phyloP scores from a whole-genome alignment of 768 basidiomycete species.

The Leccinum boreale region DNA sequence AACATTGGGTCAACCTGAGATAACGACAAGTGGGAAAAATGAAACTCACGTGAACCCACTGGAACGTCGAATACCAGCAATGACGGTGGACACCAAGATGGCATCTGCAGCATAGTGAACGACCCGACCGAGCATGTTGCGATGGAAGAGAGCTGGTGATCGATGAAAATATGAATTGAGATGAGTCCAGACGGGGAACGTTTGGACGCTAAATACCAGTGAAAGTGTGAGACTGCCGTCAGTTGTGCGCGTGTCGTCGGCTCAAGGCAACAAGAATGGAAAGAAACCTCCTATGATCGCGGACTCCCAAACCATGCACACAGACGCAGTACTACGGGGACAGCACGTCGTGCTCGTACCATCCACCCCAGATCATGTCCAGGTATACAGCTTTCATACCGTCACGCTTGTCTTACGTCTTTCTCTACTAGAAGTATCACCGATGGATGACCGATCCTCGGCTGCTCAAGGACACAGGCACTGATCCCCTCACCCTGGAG shows the following conservation, averaged over 20 bases:
- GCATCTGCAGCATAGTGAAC: constrained; percentile 84
- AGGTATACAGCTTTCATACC: constrained; percentile 5
- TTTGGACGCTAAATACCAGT: background rate
- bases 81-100: constrained; percentile 79
- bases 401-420: background rate
- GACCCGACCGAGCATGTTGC: constrained; percentile 61
- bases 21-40: background rate
- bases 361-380: constrained; percentile 59
- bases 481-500: constrained; percentile 74
- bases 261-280: constrained; percentile 10
- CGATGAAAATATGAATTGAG: constrained; percentile 1
- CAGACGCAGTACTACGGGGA: constrained; percentile 53
- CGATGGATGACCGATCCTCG: constrained; percentile 82
- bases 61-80: constrained; percentile 88
- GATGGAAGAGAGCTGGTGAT: background rate
- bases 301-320: constrained; percentile 11
- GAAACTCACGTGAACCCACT: constrained; percentile 84
- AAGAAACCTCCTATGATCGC: constrained; percentile 8
- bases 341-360: constrained; percentile 74
- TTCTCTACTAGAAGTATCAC: constrained; percentile 68
- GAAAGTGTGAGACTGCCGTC: background rate
- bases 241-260: constrained; percentile 1
- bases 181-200: background rate
- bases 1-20: background rate
- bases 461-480: constrained; percentile 75